These are phyloP conservation scores for Pelargonium myrrhifolium DNA, from an alignment of 441 rosid genomes.

Conservation along the genomic window DNA sequence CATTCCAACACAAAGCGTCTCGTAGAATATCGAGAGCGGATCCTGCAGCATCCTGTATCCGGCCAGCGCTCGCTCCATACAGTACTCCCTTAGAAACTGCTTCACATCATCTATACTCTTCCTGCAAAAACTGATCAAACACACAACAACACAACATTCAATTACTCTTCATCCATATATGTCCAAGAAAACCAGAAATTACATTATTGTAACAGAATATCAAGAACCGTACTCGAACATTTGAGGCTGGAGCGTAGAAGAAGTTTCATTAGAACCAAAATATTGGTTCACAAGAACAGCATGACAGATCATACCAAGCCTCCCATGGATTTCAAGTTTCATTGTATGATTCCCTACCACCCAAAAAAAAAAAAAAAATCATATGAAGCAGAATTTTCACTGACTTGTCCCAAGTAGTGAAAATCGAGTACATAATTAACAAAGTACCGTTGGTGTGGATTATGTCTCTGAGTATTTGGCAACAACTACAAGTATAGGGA, in stretches of 20 bases:
- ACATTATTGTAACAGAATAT: neutral
- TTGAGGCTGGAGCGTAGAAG: constrained; percentile 12
- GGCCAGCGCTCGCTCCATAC: constrained; percentile 25
- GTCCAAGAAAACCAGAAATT: neutral
- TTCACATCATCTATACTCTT: constrained; percentile 36
- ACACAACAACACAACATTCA: neutral
- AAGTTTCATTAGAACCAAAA: neutral
- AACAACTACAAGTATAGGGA: constrained; percentile 40
- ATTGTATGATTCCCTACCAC: constrained; percentile 25
- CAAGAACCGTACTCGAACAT: constrained; percentile 37
- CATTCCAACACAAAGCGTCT: constrained; percentile 38
- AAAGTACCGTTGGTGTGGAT: constrained; percentile 43
- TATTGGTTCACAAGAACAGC: constrained; percentile 34
- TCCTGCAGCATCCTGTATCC: constrained; percentile 40
- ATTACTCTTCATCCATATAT: too few relatives aligned
- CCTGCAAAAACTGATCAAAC: constrained; percentile 31
- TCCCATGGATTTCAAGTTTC: constrained; percentile 58
- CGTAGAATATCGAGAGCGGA: constrained; percentile 42
- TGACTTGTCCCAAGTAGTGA: neutral
- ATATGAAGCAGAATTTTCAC: neutral
- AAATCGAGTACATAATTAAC: neutral
- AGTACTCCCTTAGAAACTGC: constrained; percentile 41
- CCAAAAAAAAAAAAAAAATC: constrained; percentile 7
- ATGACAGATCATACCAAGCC: constrained; percentile 50
- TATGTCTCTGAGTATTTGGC: constrained; percentile 51